Evolutionary conservation across 192 early-diverging fungal genomes (phyloP).

Genomic region (Chytriomyces confervae): DNA sequence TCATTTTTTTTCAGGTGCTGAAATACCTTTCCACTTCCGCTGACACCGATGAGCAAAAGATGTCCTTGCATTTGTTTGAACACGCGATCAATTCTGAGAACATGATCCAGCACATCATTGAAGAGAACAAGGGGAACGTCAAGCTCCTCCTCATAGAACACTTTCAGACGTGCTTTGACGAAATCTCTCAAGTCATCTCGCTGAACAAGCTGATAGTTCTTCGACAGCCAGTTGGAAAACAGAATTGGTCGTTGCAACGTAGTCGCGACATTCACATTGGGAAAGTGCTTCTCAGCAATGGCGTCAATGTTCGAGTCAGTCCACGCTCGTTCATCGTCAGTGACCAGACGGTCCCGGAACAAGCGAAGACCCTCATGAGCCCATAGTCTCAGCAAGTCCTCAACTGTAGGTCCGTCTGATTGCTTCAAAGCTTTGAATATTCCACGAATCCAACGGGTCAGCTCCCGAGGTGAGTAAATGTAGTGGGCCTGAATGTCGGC

Average conservation of each 20-base stretch:
- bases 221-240: slow-evolving; percentile 97
- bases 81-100: slow-evolving; percentile 96
- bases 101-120: slow-evolving; percentile 97
- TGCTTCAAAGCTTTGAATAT: slow-evolving; percentile 93
- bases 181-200: slow-evolving; percentile 91
- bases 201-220: slow-evolving; percentile 87
- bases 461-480: slow-evolving; percentile 98
- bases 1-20: neutral
- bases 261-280: slow-evolving; percentile 69
- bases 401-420: slow-evolving; percentile 73
- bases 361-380: slow-evolving; percentile 97
- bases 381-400: slow-evolving; percentile 94
- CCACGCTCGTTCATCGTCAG: slow-evolving; percentile 86
- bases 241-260: slow-evolving; percentile 89
- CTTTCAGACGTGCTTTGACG: slow-evolving; percentile 90
- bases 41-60: slow-evolving; percentile 95
- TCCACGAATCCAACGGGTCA: slow-evolving; percentile 98
- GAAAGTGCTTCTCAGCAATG: slow-evolving; percentile 88
- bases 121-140: slow-evolving; percentile 97
- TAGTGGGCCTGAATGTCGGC: slow-evolving; percentile 99
- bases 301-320: slow-evolving; percentile 86
- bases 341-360: slow-evolving; percentile 98
- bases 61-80: slow-evolving; percentile 98
- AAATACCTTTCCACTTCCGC: slow-evolving; percentile 85
- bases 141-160: slow-evolving; percentile 99